Evolutionary conservation across 2,329 filamentous ascomycete genomes (phyloP).

Genomic region (Trichophyton simii): DNA sequence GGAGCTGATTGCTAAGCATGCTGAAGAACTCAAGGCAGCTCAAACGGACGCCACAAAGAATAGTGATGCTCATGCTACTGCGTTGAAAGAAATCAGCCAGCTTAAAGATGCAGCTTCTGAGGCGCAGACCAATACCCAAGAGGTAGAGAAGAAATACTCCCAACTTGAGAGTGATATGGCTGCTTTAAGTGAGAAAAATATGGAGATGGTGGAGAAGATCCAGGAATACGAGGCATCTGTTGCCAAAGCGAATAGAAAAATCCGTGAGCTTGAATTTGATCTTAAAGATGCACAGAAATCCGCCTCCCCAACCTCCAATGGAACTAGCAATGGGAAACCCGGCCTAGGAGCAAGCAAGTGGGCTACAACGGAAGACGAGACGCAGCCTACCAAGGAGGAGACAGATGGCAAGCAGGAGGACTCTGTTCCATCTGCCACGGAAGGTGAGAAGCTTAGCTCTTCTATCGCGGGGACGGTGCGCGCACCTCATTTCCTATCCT

Average conservation of each 20-base stretch:
- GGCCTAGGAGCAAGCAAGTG: slow-evolving; percentile 32
- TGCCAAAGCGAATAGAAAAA: slow-evolving; percentile 19
- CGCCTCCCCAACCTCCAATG: slow-evolving; percentile 11
- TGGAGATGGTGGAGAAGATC: slow-evolving; percentile 13
- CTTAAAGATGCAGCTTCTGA: neutral
- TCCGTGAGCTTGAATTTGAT: slow-evolving; percentile 16
- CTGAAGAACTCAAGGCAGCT: slow-evolving; percentile 9
- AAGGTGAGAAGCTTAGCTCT: slow-evolving; percentile 38
- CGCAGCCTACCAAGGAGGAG: slow-evolving; percentile 16
- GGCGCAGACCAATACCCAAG: neutral
- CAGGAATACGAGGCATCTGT: slow-evolving; percentile 12
- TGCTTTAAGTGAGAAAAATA: slow-evolving; percentile 15
- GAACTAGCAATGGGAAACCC: slow-evolving; percentile 13
- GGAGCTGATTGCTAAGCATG: neutral
- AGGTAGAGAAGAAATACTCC: neutral
- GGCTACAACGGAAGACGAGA: slow-evolving; percentile 20
- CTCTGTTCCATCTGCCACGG: slow-evolving; percentile 25
- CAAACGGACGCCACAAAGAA: slow-evolving; percentile 20
- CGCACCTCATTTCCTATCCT: slow-evolving; percentile 27
- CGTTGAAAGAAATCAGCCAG: neutral
- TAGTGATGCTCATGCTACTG: neutral
- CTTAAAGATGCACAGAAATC: slow-evolving; percentile 10
- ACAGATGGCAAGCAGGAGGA: slow-evolving; percentile 20
- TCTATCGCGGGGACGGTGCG: slow-evolving; percentile 38
- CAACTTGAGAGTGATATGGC: slow-evolving; percentile 24